Percentiles rank a stretch among this genome's conserved stretches.
phyloP scores from a whole-genome alignment of 2,329 filamentous ascomycete species.

The Fusarium sarcochroum region DNA sequence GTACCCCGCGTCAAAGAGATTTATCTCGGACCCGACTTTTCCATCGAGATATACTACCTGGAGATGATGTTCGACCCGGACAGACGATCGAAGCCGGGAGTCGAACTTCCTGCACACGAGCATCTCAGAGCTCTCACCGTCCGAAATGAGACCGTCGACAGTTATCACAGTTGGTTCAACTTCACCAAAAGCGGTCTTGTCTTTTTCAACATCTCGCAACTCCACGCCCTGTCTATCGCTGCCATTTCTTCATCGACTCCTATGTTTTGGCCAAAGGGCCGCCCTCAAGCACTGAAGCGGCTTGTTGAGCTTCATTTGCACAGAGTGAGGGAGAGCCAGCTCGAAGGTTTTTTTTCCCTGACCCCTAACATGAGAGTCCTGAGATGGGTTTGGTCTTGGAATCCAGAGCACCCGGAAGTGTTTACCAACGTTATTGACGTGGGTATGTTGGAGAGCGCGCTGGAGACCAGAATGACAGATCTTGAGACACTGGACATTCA shows the following conservation, averaged over 20 bases:
- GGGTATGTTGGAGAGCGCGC: background rate
- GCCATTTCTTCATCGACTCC: background rate
- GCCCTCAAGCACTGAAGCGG: background rate
- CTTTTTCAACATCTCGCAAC: background rate
- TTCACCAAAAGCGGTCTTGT: background rate
- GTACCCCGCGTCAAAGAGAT: background rate
- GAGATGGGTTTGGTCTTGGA: background rate
- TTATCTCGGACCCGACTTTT: background rate
- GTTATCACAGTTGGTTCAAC: background rate
- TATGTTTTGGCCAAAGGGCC: accelerated
- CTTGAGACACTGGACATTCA: background rate
- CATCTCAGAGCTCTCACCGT: background rate
- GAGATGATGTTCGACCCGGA: background rate
- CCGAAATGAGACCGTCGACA: background rate
- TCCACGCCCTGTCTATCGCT: background rate
- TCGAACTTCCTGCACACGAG: background rate
- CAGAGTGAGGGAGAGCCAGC: background rate
- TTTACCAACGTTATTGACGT: background rate
- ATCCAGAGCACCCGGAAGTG: background rate
- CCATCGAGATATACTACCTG: background rate
- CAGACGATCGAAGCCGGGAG: accelerated
- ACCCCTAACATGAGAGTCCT: background rate
- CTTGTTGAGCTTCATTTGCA: accelerated
- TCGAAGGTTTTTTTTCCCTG: background rate
- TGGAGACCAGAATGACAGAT: background rate